Evolutionary conservation across 108 stramenopile species (phyloP).

Genomic region (Cyclotella choctawhatcheeana): DNA sequence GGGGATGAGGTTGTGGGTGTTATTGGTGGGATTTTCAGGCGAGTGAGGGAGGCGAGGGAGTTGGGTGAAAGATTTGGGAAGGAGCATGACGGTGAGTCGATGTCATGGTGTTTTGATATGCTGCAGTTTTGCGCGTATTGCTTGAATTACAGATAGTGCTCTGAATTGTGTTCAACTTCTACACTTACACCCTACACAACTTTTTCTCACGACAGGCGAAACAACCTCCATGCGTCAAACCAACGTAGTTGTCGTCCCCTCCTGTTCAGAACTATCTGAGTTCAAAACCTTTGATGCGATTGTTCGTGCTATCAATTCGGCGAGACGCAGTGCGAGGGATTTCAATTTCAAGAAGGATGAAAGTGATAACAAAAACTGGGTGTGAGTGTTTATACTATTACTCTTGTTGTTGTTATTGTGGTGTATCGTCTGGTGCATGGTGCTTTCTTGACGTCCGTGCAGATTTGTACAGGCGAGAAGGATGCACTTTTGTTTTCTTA

Average conservation of each 20-base stretch:
- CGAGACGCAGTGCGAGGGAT: constrained; percentile 73
- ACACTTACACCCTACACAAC: background rate
- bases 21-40: constrained; percentile 72
- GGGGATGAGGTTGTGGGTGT: constrained; percentile 51
- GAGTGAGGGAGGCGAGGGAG: constrained; percentile 78
- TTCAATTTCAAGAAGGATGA: constrained; percentile 61
- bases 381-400: constrained; percentile 35
- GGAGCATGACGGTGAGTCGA: constrained; percentile 34
- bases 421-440: too few relatives aligned
- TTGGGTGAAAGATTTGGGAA: constrained; percentile 71
- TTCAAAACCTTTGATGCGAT: constrained; percentile 68
- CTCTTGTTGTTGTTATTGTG: background rate
- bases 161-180: background rate
- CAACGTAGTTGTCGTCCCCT: constrained; percentile 79
- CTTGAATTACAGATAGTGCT: background rate
- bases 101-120: background rate
- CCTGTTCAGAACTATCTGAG: constrained; percentile 52
- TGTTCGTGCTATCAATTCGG: constrained; percentile 67
- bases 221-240: constrained; percentile 74
- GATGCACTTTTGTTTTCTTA: background rate
- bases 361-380: constrained; percentile 58
- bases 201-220: constrained; percentile 32
- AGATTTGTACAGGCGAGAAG: background rate
- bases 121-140: background rate
- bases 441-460: background rate